Evolutionary conservation across 2,329 filamentous ascomycete genomes (phyloP), one percentile per base, ranked within the genome.

Genomic region (Paecilomyces variotii): DNA sequence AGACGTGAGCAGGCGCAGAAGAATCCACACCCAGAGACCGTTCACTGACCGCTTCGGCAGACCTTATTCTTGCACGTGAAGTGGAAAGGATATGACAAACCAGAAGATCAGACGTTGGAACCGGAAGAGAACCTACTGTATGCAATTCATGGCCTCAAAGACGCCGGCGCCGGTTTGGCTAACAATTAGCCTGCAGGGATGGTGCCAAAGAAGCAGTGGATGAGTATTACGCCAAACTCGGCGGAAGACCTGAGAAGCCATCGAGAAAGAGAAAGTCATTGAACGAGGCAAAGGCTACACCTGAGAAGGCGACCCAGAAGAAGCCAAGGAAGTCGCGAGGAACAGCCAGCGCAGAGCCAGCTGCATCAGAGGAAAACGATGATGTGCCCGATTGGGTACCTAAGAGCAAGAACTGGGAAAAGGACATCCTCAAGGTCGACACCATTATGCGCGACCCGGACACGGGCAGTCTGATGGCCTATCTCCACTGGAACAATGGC

Each of bases 31-130:
- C 49, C 55, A 28, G 61, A 63, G 35, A 26, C 45, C 28, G 14
- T 45, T 62, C 19, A 59, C 65, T 72, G 56, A 68, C 56, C n/a
- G 56, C 57, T 14, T 56, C 11, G 56, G 50, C 50, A 78, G 75
- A 65, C 65, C 19, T 65, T 79, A 26, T 59, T 72, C 35, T 71
- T 78, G 24, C 62, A 70, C 6, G 76, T 80, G 30, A 80, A 80
- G 63, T 80, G 78, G 78, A 74, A 75, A 61, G 77, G 76, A 4
- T 80, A 78, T 56, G 70, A 76, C 1, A 65, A 75, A 4, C 69
- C 71, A 1, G 62, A 66, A n/a, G 77, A 80, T 53, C 69, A 72
- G 56, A 80, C 78, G 2, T 66, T 73, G 65, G 78, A 80, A 59
- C 76, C 77, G 1, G 77, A 80, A 63, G 72, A 74, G 5, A 75